Evolutionary conservation across 106 monocot species (phyloP), one percentile per base, ranked within the genome.

Genomic region (Xerophyta viscosa): DNA sequence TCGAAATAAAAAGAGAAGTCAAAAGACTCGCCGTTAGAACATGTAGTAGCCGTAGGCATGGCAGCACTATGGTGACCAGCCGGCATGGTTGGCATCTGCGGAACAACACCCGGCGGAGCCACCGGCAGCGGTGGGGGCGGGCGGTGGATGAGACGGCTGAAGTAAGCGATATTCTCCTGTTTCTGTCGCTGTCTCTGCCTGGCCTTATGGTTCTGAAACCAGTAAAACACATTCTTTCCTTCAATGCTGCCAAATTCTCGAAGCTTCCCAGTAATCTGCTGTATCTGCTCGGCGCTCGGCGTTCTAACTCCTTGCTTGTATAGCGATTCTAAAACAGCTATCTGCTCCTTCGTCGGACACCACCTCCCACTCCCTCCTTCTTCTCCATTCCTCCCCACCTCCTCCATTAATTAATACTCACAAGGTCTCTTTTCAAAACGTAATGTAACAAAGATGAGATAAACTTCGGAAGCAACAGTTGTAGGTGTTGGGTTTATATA

Each of bases 151-250:
- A 84, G 58, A 42, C 64, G 62, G 61, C 48, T 72, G 43, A 75
- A 81, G 59, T 80, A 87, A 8, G 80, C 69, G 33, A 77, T 63
- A 50, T 56, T 78, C 41, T 88, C 80, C 68, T 87, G 93, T 67
- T 80, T 90, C 66, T 80, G 63, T 66, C 71, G 77, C 74, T 88
- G 87, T 14, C 93, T 42, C 56, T 88, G 84, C 33, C 93, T 46
- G 0, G 93, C 93, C 69, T 93, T 93, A 58, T 93, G 93, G 66
- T 93, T 93, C 63, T 93, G 93, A 54, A 93, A 93, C 93, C 93
- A 93, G 68, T 93, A 93, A 74, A 93, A 93, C 3, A 93, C 93
- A 49, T 93, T 93, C 75, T 93, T 93, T 18, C 87, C 93, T 46
- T 93, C 93, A 17, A 87, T 88, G 54, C 23, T 50, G 0, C 92